Base-by-base conservation (phyloP, 768 basidiomycete species). In the Calocera viscosa region DNA sequence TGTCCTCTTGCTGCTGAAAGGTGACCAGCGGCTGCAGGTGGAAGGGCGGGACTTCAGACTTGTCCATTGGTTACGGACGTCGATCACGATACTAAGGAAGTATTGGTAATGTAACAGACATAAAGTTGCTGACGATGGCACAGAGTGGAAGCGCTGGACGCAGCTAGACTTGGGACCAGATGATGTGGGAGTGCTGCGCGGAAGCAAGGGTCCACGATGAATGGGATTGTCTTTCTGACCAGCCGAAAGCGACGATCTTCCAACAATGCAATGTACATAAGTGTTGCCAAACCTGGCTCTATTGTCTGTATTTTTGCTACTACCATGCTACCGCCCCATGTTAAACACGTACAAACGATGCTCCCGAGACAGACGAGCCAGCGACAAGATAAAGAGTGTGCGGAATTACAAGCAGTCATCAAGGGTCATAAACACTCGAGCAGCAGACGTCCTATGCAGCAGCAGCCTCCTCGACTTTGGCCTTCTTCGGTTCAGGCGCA, bases 21-120 rank as follows among this genome's bases (percentile, higher is more conserved):
- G 64, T 16, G 10, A 84, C 77, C 32, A 84, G 78, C 8, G 76
- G 75, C 68, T 81, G 83, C 22, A 86, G 72, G 67, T 83, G 79
- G 74, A 86, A 89, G 11, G 86, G 87, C 10, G 86, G 84, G 2
- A 86, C 79, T 49, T 84, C 80, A 5, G 53, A 19, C 53, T 60
- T 60, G 53, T 60, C 53, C 53, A 60, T 60, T 24, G 19, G 43
- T 19, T 7, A 3, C 5, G 19, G 19, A 19, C 7, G 16, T 47
- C 19, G 43, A 24, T 47, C 19, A 47, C 7, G 24, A 7, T 7
- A 17, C 43, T 47, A 47, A 8, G 19, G 19, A 14, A 38, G 35
- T 38, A 38, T 38, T 38, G 35, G 16, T 47, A 19, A 19, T 7
- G 19, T 47, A 24, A 47, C 19, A 47, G 43, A 47, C 43, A 47